Evolutionary conservation across 805 yeast genomes (phyloP).

Genomic region (Hanseniaspora taiwanica): DNA sequence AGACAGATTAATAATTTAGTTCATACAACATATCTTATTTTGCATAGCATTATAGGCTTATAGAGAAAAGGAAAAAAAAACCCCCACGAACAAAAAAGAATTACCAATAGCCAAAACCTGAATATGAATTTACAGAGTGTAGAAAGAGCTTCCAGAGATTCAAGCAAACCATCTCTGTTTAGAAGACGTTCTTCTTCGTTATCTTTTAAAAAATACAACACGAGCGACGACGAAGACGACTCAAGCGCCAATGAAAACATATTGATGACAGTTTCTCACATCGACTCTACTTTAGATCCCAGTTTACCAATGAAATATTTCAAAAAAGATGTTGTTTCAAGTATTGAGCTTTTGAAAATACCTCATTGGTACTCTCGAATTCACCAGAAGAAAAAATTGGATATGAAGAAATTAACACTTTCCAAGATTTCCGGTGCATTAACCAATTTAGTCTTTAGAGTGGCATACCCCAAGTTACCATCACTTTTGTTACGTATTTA

Average conservation of each 20-base stretch:
- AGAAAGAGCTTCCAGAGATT: background rate
- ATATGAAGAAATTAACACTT: slow-evolving; percentile 35
- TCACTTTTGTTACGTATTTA: slow-evolving; percentile 66
- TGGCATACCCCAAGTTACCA: slow-evolving; percentile 45
- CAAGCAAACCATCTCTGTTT: background rate
- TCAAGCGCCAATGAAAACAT: background rate
- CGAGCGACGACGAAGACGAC: background rate
- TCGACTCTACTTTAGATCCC: slow-evolving; percentile 55
- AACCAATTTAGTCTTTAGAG: slow-evolving; percentile 77
- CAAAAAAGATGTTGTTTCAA: slow-evolving; percentile 61
- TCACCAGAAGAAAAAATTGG: slow-evolving; percentile 14
- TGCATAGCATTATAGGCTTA: too few relatives aligned
- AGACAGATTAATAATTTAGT: too few relatives aligned
- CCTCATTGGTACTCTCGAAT: slow-evolving; percentile 58
- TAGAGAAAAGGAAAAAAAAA: too few relatives aligned
- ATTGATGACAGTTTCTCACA: slow-evolving; percentile 28
- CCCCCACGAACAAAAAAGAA: too few relatives aligned
- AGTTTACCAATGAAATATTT: slow-evolving; percentile 73
- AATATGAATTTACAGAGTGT: too few relatives aligned
- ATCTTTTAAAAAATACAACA: background rate
- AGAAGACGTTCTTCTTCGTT: background rate
- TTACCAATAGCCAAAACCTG: background rate
- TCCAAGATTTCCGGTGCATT: slow-evolving; percentile 81
- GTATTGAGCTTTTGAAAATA: slow-evolving; percentile 49
- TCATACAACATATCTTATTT: too few relatives aligned